Conservation (phyloP, 345 rosid genomes). For the Populus davidiana region DNA sequence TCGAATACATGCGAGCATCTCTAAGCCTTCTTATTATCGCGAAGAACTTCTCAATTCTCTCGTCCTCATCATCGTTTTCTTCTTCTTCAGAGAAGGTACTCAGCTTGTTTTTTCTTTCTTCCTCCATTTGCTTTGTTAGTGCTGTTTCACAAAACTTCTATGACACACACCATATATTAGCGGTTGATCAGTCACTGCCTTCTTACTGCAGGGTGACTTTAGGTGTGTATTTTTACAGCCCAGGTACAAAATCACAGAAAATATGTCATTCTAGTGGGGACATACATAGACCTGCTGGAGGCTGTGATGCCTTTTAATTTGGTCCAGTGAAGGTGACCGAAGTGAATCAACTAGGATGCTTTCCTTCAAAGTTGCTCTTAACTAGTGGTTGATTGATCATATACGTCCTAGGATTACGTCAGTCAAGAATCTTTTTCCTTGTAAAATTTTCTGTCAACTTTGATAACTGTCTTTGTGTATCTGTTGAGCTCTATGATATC, state of each 20-base stretch:
- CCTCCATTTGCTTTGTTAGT: conserved; percentile 2
- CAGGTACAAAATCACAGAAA: not conserved
- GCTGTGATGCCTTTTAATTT: not conserved
- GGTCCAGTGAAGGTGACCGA: conserved; percentile 12
- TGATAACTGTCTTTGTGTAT: no score
- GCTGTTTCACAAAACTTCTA: not conserved
- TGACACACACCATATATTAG: not conserved
- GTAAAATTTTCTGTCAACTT: not conserved
- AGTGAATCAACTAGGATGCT: conserved; percentile 4
- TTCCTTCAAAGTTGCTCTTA: conserved; percentile 1
- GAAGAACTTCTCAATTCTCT: conserved; percentile 12
- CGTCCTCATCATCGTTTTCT: conserved; percentile 2
- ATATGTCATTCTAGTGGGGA: not conserved
- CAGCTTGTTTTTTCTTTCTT: not conserved
- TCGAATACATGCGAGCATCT: conserved; percentile 8
- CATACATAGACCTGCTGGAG: not conserved
- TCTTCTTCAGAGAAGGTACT: not conserved
- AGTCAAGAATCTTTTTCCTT: not conserved
- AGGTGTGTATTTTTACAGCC: not conserved
- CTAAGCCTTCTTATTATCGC: conserved; percentile 15
- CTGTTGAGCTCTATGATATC: not conserved
- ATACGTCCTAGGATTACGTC: not conserved
- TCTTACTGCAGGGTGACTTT: not conserved
- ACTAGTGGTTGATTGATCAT: not conserved
- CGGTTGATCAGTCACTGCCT: not conserved